Evolutionary conservation across 2,329 filamentous ascomycete genomes (phyloP).

Genomic region (Cercospora sojina): DNA sequence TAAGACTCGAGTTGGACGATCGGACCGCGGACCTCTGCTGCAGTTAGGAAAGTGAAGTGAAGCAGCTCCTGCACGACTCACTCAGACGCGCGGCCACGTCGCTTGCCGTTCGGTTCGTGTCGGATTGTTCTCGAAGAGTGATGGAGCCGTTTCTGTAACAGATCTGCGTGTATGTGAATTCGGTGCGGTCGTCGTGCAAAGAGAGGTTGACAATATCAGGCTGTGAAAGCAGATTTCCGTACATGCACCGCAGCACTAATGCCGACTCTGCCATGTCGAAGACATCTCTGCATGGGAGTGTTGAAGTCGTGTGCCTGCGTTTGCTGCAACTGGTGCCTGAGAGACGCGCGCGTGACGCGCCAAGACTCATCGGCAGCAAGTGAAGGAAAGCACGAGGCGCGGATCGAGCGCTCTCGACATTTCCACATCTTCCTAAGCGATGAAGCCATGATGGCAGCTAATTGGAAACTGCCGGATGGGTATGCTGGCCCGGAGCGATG

Average conservation of each 20-base stretch:
- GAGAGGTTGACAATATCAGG: neutral
- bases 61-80: neutral
- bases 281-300: neutral
- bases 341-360: neutral
- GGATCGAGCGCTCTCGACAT: neutral
- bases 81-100: conserved; percentile 2
- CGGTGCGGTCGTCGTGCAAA: neutral
- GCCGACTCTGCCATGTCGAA: neutral
- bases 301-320: neutral
- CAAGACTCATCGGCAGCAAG: neutral
- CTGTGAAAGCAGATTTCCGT: neutral
- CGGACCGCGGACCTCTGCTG: neutral
- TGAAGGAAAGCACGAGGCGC: conserved; percentile 2
- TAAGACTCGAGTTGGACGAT: conserved; percentile 8
- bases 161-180: conserved; percentile 4
- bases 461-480: neutral
- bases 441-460: neutral
- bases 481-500: neutral
- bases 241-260: conserved; percentile 10
- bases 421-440: neutral
- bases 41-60: neutral
- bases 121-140: neutral
- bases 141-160: neutral
- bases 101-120: neutral
- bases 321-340: neutral